Conservation (phyloP, 75 land plant species). For the Pinus taeda region DNA sequence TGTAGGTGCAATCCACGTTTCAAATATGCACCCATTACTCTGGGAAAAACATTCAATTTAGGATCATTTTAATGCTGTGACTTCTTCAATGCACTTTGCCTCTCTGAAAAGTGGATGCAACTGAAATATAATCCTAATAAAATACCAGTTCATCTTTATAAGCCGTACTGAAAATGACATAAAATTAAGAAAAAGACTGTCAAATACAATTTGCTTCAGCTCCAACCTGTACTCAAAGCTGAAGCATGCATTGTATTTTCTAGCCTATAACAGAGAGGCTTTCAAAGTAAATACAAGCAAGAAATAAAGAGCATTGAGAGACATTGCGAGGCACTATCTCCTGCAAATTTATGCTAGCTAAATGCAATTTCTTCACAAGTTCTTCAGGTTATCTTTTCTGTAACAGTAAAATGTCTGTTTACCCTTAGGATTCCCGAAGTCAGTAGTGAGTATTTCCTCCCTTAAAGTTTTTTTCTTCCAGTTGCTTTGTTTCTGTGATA, state of each 20-base stretch:
- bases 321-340: conserved; percentile 30
- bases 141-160: not conserved
- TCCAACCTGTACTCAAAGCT: not conserved
- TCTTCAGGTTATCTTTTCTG: conserved; percentile 22
- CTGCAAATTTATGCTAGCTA: conserved; percentile 15
- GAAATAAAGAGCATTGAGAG: not conserved
- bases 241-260: not conserved
- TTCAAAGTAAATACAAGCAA: not conserved
- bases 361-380: conserved; percentile 25
- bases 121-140: not conserved
- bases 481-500: conserved; percentile 32
- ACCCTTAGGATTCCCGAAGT: conserved; percentile 31
- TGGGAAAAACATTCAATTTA: not conserved
- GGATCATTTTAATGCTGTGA: not conserved
- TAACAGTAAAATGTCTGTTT: conserved; percentile 21
- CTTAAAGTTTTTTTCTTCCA: conserved; percentile 25
- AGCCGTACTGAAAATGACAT: not conserved
- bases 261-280: not conserved
- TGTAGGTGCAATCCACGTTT: not conserved
- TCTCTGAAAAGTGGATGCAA: not conserved
- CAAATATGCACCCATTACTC: not conserved
- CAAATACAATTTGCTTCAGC: not conserved
- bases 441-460: conserved; percentile 20
- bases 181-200: not conserved
- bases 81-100: not conserved